These are phyloP conservation scores for Sugiyamaella novakii DNA, from an alignment of 1,139 yeast genomes.

Conservation along the genomic window DNA sequence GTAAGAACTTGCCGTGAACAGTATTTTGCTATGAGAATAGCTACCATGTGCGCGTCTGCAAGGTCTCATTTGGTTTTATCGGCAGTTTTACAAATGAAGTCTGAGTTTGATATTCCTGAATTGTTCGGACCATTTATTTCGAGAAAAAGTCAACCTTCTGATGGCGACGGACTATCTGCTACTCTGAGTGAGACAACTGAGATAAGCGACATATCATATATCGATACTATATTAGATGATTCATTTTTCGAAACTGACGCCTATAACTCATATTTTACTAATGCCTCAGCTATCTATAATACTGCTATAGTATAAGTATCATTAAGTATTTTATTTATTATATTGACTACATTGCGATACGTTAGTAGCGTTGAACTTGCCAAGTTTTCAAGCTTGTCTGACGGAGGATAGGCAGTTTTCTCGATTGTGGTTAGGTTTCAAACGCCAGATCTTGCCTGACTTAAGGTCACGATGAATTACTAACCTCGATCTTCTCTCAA, in stretches of 20 bases:
- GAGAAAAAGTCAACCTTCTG: conserved; percentile 1
- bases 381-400: too few species aligned
- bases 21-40: conserved; percentile 20
- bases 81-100: conserved; percentile 11
- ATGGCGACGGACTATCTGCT: not conserved
- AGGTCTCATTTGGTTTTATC: conserved; percentile 20
- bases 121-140: conserved; percentile 16
- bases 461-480: too few species aligned
- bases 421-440: too few species aligned
- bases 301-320: conserved; percentile 3
- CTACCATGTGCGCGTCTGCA: conserved; percentile 23
- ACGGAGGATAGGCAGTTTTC: too few species aligned
- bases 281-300: conserved; percentile 15
- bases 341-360: too few species aligned
- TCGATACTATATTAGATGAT: conserved; percentile 10
- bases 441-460: too few species aligned
- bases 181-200: not conserved
- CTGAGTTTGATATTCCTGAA: conserved; percentile 19
- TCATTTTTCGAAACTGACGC: conserved; percentile 6
- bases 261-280: conserved; percentile 6
- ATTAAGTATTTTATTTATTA: too few species aligned
- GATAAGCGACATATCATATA: not conserved
- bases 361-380: too few species aligned
- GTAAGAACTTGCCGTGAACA: conserved; percentile 14
- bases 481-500: too few species aligned